These are phyloP conservation scores for Neurospora sublineolata DNA, from an alignment of 495 filamentous ascomycete genomes.

Conservation along the genomic window DNA sequence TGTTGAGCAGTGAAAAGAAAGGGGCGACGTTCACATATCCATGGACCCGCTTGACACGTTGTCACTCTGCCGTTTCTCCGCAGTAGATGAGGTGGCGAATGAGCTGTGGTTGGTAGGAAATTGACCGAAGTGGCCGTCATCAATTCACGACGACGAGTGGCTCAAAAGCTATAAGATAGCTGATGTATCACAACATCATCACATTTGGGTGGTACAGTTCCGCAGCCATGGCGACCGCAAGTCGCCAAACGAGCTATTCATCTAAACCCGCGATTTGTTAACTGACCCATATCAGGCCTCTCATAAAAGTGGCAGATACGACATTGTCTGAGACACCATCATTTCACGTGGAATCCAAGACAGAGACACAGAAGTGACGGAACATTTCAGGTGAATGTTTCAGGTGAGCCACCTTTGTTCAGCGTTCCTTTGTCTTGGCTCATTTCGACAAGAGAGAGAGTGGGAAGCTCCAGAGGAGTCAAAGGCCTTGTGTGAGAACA, in stretches of 20 bases:
- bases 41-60: neutral
- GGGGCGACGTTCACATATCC: neutral
- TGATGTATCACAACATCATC: neutral
- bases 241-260: neutral
- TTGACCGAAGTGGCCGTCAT: neutral
- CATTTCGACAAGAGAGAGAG: neutral
- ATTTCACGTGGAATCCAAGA: neutral
- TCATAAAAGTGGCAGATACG: neutral
- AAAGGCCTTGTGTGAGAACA: neutral
- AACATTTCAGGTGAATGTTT: neutral
- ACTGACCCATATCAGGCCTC: neutral
- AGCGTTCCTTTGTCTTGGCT: neutral
- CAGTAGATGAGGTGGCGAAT: neutral
- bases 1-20: neutral
- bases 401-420: neutral
- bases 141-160: neutral
- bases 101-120: neutral
- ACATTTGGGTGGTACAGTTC: neutral
- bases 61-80: neutral
- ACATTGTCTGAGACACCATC: neutral
- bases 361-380: neutral
- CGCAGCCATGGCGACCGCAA: neutral
- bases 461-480: neutral
- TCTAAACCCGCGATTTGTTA: neutral
- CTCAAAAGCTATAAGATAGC: neutral